Base-by-base conservation (phyloP, 805 yeast species). In the Saccharomycopsis sp. region DNA sequence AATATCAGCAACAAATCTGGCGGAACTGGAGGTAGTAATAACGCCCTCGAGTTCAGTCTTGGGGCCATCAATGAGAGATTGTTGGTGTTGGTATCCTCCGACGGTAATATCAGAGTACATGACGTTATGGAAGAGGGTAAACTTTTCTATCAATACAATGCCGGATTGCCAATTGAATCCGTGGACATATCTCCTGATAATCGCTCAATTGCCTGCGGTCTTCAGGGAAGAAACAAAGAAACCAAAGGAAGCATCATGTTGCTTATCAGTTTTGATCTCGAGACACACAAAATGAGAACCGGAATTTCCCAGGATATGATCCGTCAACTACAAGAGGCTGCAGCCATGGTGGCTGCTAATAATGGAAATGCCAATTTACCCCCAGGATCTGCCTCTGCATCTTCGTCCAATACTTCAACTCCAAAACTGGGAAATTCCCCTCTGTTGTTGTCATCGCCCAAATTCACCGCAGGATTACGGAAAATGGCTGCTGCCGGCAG, bases 141-240 rank as follows among this genome's bases (percentile, higher is more conserved):
- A 59, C 81, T 85, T 0, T 73, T 90, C 0, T 89, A 86, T 70
- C 79, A 87, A 0, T 84, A 88, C 65, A 73, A 79, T 34, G 84
- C 90, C 9, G 80, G 79, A 57, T 87, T 88, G 66, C 91, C 91
- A 1, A 85, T 91, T 44, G 71, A 95, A 54, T 89, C 96, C 65
- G 75, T 89, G 51, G 85, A 89, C 34, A 74, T 90, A 0, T 80
- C 92, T 5, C 80, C 83, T 0, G 75, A 79, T 62, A 89, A 87
- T 24, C 72, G 78, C 18, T 72, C 84, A 23, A 74, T 91, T 12
- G 94, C 92, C 2, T 80, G 89, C 62, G 94, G 96, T 1, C 83
- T 91, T 24, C 87, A 91, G 0, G 92, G 96, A 0, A 80, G 83
- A 58, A 95, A 89, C 67, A 76, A 40, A 20, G 51, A 58, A 44